phyloP scores from a whole-genome alignment of 805 yeast species.

The Nakazawaea anatomiae region DNA sequence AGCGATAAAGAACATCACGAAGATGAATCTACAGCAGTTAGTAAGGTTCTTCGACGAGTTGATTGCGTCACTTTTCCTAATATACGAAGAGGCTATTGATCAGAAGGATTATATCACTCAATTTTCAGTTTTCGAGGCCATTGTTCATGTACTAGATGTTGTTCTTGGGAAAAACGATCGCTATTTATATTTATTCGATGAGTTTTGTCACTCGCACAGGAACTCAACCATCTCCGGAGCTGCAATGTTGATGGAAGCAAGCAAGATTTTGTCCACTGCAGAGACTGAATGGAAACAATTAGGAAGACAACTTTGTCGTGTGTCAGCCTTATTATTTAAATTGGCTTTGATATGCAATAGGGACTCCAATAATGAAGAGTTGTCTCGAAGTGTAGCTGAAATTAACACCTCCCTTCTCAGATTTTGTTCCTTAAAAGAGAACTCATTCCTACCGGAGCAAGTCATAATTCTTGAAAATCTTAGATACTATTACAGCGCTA shows the following conservation, averaged over 20 bases:
- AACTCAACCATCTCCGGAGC: slow-evolving; percentile 4
- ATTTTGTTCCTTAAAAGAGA: slow-evolving; percentile 44
- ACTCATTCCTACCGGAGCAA: slow-evolving; percentile 53
- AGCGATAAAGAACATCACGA: slow-evolving; percentile 43
- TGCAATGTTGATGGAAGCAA: neutral
- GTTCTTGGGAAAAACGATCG: slow-evolving; percentile 63
- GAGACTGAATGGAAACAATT: slow-evolving; percentile 53
- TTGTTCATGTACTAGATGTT: slow-evolving; percentile 56
- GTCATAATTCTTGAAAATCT: slow-evolving; percentile 53
- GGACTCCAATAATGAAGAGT: slow-evolving; percentile 5
- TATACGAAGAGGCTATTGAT: slow-evolving; percentile 22
- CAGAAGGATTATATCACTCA: slow-evolving; percentile 20
- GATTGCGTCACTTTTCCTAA: slow-evolving; percentile 32
- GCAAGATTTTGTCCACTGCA: slow-evolving; percentile 41
- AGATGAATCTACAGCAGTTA: slow-evolving; percentile 46
- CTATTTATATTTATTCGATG: slow-evolving; percentile 50
- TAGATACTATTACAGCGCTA: slow-evolving; percentile 45
- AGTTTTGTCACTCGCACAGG: slow-evolving; percentile 32
- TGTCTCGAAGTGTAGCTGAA: slow-evolving; percentile 17
- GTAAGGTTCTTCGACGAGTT: slow-evolving; percentile 58
- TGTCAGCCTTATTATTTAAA: slow-evolving; percentile 45
- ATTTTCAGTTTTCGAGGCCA: slow-evolving; percentile 42
- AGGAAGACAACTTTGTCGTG: slow-evolving; percentile 60
- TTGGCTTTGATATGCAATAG: slow-evolving; percentile 24
- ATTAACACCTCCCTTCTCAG: slow-evolving; percentile 28